Evolutionary conservation across 768 basidiomycete species (phyloP), one percentile per base, ranked within the genome.

Genomic region (Kwoniella europaea): DNA sequence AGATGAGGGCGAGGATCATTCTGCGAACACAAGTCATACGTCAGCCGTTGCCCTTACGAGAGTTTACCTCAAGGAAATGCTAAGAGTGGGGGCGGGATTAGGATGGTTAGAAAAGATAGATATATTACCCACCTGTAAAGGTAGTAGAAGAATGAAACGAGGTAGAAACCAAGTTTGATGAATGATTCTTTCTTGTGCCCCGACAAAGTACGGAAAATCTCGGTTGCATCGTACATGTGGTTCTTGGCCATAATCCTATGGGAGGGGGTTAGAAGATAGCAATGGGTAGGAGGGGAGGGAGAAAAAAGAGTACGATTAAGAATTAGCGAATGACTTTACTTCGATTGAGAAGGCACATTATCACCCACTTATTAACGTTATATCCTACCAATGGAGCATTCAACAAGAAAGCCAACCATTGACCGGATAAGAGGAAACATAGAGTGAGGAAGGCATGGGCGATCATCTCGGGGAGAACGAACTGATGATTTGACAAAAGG

Each of bases 161-260:
- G 79, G 79, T 81, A 81, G 65, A 79, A 77, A 58, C 92, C 94
- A 66, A 97, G 90, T 86, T 96, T 97, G 84, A 94, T 88, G 81
- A 97, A 96, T 76, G 91, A 91, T 86, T 95, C 96, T 81, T 93
- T 97, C 86, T 99, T 99, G 86, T 98, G 97, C 52, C 88, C 89
- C 15, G 91, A 88, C 58, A 98, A 85, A 67, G 95, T 94, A 76
- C 97, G 89, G 88, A 99, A 99, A 75, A 98, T 99, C 86, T 99
- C 97, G 24, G 96, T 98, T 65, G 97, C 97, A 82, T 99, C 97
- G 82, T 97, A 98, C 93, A 98, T 96, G 85, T 98, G 95, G 80
- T 91, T 91, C 82, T 93, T 93, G 83, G 90, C 90, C 76, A 91
- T 88, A 82, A 98, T 94, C 85, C 94, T 97, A 80, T 10, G 35